phyloP scores from a whole-genome alignment of 2,329 filamentous ascomycete genomes.

The Penicillium brasilianum region DNA sequence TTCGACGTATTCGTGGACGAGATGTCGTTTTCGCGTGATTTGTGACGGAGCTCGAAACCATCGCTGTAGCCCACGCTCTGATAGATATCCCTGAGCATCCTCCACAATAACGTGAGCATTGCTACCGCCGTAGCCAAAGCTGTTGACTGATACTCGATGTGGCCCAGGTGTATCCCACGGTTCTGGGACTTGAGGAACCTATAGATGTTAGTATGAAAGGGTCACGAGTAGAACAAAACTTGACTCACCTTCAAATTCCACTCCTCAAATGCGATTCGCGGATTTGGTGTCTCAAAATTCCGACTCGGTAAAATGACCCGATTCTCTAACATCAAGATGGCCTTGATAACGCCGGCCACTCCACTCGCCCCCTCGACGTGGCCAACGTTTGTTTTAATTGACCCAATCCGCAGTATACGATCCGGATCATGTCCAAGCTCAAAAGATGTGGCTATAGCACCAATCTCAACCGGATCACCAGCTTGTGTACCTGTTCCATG shows the following conservation, averaged over 20 bases:
- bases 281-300: slow-evolving; percentile 31
- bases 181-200: neutral
- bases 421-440: neutral
- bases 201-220: slow-evolving; percentile 5
- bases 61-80: neutral
- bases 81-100: slow-evolving; percentile 10
- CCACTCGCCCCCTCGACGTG: slow-evolving; percentile 63
- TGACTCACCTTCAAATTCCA: slow-evolving; percentile 5
- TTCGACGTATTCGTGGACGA: neutral
- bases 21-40: neutral
- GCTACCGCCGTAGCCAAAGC: slow-evolving; percentile 28
- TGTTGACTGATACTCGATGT: slow-evolving; percentile 18
- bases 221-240: neutral
- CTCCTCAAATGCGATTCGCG: slow-evolving; percentile 8
- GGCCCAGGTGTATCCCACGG: neutral
- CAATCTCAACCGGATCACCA: slow-evolving; percentile 38
- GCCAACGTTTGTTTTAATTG: slow-evolving; percentile 31
- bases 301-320: slow-evolving; percentile 50
- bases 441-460: slow-evolving; percentile 33
- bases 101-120: slow-evolving; percentile 30
- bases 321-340: slow-evolving; percentile 43
- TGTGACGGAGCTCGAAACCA: neutral
- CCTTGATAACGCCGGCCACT: slow-evolving; percentile 32
- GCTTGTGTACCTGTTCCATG: slow-evolving; percentile 40
- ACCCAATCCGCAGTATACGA: neutral